These are phyloP conservation scores for Rhizophora apiculata DNA, from an alignment of 345 rosid species.

Conservation along the genomic window DNA sequence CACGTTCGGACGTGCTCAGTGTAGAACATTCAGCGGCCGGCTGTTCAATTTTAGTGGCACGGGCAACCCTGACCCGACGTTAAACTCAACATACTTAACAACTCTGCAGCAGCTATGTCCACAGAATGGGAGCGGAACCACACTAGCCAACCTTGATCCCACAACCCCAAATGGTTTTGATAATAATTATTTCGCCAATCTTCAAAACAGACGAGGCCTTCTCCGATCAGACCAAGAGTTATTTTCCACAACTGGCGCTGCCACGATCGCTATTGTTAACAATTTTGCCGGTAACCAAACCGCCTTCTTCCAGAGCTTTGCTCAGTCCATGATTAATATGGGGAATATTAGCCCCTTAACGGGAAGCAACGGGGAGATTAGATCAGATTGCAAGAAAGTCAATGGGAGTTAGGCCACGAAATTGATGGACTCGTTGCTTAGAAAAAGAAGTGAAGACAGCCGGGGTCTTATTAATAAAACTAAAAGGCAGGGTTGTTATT, in stretches of 20 bases:
- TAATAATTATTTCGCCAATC: slow-evolving; percentile 31
- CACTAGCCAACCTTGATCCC: slow-evolving; percentile 15
- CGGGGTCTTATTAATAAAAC: too few relatives aligned
- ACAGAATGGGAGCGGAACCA: slow-evolving; percentile 3
- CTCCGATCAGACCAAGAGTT: slow-evolving; percentile 39
- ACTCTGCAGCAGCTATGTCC: slow-evolving; percentile 21
- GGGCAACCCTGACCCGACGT: slow-evolving; percentile 19
- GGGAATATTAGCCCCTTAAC: slow-evolving; percentile 39
- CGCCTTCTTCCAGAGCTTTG: slow-evolving; percentile 36
- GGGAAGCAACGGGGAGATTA: slow-evolving; percentile 37
- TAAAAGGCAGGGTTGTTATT: too few relatives aligned
- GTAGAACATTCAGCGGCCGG: slow-evolving; percentile 15
- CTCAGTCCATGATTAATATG: slow-evolving; percentile 40
- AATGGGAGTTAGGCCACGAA: slow-evolving; percentile 18
- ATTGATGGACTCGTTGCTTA: too few relatives aligned
- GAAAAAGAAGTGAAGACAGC: too few relatives aligned
- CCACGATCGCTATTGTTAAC: slow-evolving; percentile 31
- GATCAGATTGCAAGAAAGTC: slow-evolving; percentile 28
- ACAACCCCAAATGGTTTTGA: slow-evolving; percentile 26
- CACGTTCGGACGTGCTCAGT: slow-evolving; percentile 23
- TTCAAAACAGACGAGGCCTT: slow-evolving; percentile 29
- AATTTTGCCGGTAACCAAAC: slow-evolving; percentile 31
- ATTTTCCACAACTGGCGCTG: slow-evolving; percentile 29
- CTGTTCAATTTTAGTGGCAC: slow-evolving; percentile 19
- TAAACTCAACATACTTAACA: slow-evolving; percentile 12